These are phyloP conservation scores for Pelargonium myrrhifolium DNA, from an alignment of 441 rosid genomes.

Conservation along the genomic window DNA sequence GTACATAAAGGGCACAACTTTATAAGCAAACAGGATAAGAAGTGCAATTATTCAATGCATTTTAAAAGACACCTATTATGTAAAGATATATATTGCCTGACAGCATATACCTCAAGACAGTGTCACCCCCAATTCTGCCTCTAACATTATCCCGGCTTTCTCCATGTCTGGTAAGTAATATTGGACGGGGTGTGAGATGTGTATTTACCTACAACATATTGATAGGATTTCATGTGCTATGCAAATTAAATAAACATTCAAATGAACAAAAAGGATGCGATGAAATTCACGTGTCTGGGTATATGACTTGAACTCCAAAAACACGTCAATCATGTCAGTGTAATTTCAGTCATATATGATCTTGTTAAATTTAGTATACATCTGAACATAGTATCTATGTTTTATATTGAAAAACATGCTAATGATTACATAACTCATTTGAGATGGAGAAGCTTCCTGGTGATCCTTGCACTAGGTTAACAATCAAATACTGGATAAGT, in stretches of 20 bases:
- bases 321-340: background rate
- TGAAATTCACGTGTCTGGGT: background rate
- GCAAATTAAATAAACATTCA: background rate
- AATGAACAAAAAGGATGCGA: background rate
- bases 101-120: constrained; percentile 55
- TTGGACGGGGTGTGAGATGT: constrained; percentile 99
- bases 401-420: background rate
- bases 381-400: background rate
- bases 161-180: constrained; percentile 96
- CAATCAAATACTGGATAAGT: background rate
- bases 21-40: background rate
- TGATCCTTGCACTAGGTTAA: background rate
- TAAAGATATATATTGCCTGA: background rate
- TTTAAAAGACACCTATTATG: background rate
- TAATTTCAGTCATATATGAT: background rate
- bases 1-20: background rate
- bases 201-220: constrained; percentile 70
- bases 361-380: background rate
- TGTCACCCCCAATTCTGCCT: constrained; percentile 97
- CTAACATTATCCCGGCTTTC: constrained; percentile 94
- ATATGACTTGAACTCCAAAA: background rate
- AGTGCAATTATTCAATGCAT: background rate
- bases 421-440: background rate
- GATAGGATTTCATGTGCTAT: constrained; percentile 9
- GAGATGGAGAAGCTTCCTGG: background rate